These are phyloP conservation scores for Starmera amethionina DNA, from an alignment of 805 yeast genomes.

Conservation along the genomic window DNA sequence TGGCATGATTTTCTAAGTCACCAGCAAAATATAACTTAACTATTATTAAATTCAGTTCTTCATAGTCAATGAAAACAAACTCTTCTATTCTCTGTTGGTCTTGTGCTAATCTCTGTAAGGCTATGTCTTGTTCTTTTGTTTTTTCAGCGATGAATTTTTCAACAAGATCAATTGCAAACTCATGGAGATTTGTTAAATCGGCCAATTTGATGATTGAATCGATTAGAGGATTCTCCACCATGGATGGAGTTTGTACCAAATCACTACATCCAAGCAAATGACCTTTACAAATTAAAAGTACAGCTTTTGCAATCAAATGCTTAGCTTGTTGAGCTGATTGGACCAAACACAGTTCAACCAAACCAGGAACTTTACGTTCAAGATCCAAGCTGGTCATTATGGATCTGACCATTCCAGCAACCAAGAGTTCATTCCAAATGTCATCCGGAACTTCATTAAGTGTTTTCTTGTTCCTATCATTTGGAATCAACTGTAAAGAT, in stretches of 20 bases:
- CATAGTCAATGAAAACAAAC: background rate
- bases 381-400: conserved; percentile 42
- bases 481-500: conserved; percentile 21
- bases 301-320: conserved; percentile 6
- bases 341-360: conserved; percentile 37
- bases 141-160: conserved; percentile 1
- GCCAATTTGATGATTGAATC: conserved; percentile 53
- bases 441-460: conserved; percentile 22
- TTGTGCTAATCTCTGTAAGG: no score
- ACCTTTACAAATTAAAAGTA: conserved; percentile 30
- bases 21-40: conserved; percentile 21
- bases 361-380: conserved; percentile 48
- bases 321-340: conserved; percentile 8
- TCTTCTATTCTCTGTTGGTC: background rate
- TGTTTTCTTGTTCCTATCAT: conserved; percentile 26
- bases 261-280: conserved; percentile 53
- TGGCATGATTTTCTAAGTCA: conserved; percentile 27
- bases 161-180: conserved; percentile 31
- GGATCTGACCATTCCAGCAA: conserved; percentile 46
- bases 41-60: conserved; percentile 19
- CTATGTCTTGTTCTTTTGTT: no score
- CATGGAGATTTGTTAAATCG: conserved; percentile 27
- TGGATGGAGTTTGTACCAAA: conserved; percentile 57
- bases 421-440: conserved; percentile 55
- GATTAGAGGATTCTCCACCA: conserved; percentile 55